Base-by-base conservation (phyloP, 192 early-diverging fungal species). In the Geranomyces variabilis region DNA sequence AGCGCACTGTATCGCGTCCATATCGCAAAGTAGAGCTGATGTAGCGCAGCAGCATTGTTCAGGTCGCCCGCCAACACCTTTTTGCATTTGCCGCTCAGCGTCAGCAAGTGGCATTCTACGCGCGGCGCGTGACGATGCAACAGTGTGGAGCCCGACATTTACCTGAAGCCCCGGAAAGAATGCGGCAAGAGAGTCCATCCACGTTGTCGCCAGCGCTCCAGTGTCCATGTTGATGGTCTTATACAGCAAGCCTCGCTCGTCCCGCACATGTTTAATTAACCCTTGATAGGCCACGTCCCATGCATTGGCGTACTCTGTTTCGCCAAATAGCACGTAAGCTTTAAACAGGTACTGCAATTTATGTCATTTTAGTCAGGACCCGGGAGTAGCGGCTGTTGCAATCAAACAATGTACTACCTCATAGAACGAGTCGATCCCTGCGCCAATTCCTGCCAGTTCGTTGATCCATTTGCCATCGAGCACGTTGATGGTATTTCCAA, bases 101-200 rank as follows among this genome's bases (percentile, higher is more conserved):
- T 41, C 36, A 41, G 36, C 3, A 41, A 41, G 36, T 10, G 36
- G 3, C 5, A 10, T 15, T 21, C n/a, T 21, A 3, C n/a, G 3
- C 3, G 14, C 28, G 4, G n/a, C 3, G n/a, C 51, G 14, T 55
- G 12, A n/a, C n/a, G 13, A 48, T 14, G 12, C n/a, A 48, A n/a
- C 46, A n/a, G 13, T 48, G n/a, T n/a, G n/a, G n/a, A n/a, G n/a
- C n/a, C n/a, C n/a, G n/a, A 44, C 24, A 36, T 22, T 49, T 26
- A 95, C 93, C 82, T 96, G 93, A 43, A 98, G 73, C 3, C 96
- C 96, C 0, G 95, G 93, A 69, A 93, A 93, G 74, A 93, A 99
- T 0, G 95, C 94, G 3, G 91, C 89, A 17, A 99, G 77, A 51
- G 92, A 92, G 71, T 97, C 94, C 17, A 96, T 83, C 94, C 94